Percentiles rank a stretch among this genome's conserved stretches.
Conservation (phyloP, 108 stramenopile species). For the Conticribra guillardii region DNA sequence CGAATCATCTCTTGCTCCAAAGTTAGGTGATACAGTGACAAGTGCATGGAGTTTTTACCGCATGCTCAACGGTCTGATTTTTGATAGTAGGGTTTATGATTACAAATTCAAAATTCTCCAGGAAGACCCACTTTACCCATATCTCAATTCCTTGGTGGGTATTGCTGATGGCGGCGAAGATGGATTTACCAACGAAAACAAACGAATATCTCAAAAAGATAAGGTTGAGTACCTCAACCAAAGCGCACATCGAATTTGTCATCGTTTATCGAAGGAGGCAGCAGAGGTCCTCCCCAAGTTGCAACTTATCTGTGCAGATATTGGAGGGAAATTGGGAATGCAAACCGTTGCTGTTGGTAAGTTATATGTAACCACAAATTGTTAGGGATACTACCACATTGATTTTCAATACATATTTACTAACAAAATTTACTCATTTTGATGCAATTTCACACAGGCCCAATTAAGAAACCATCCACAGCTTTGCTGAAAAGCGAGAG, state of each 20-base stretch:
- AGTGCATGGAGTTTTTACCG: slow-evolving; percentile 43
- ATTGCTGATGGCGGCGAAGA: slow-evolving; percentile 41
- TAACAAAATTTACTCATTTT: too few relatives aligned
- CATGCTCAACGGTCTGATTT: slow-evolving; percentile 28
- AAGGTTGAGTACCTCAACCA: slow-evolving; percentile 24
- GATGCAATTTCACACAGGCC: slow-evolving; percentile 3
- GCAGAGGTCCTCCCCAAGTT: slow-evolving; percentile 33
- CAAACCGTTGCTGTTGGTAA: slow-evolving; percentile 36
- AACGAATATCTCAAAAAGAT: slow-evolving; percentile 22
- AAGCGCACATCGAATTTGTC: slow-evolving; percentile 39
- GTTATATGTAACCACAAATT: neutral
- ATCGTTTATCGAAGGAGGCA: slow-evolving; percentile 33
- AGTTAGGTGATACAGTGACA: neutral
- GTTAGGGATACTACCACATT: too few relatives aligned
- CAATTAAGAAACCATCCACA: slow-evolving; percentile 32
- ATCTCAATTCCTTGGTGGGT: slow-evolving; percentile 43
- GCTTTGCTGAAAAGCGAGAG: slow-evolving; percentile 38
- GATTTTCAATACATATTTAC: too few relatives aligned
- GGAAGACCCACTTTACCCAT: slow-evolving; percentile 48
- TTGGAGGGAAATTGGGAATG: slow-evolving; percentile 33
- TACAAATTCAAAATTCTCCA: slow-evolving; percentile 33
- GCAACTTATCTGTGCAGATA: slow-evolving; percentile 25
- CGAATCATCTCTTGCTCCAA: neutral
- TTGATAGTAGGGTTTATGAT: slow-evolving; percentile 43
- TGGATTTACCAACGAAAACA: slow-evolving; percentile 16